Evolutionary conservation across 345 rosid species (phyloP), one percentile per base, ranked within the genome.

Genomic region (Sonneratia caseolaris): DNA sequence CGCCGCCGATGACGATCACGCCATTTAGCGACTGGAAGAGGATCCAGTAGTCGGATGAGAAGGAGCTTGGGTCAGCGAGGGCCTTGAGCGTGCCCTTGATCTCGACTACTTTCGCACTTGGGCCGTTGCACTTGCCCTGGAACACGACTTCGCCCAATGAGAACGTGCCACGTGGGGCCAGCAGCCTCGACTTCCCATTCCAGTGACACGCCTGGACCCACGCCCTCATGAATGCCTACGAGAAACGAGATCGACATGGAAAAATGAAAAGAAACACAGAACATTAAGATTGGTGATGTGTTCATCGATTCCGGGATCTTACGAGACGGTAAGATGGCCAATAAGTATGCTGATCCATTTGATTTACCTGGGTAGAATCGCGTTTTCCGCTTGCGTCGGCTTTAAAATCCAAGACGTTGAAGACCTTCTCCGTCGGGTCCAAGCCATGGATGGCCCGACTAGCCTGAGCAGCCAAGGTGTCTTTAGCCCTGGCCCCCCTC

Each of bases 1-100:
- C 95, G 12, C 77, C 75, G 0, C 97, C 97, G 53, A 81, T 80
- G 62, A 91, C 70, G 6, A 79, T 71, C 53, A 86, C 70, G 40
- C 89, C 87, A 43, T 83, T 32, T 5, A 88, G 72, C 18, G 72
- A n/a, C 22, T 88, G 81, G 73, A 91, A 91, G 37, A 70, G 70
- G 64, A 91, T 59, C 91, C 95, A 89, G 15, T 47, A 79, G 69
- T 76, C 78, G 27, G 77, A 80, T 13, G 76, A 64, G 67, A 51
- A 77, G 24, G 61, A 32, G 49, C 75, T 78, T n/a, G 69, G 42
- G 73, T 83, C 84, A 1, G 81, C 32, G 10, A 47, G 27, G 3
- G 85, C 86, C 45, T 76, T 78, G 11, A 87, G 18, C 27, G 72
- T 81, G 48, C 87, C 91, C 48, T 10, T 32, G 62, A 85, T 55